Evolutionary conservation across 176 grass and related monocot genomes (phyloP).

Genomic region (Stipa capillata): DNA sequence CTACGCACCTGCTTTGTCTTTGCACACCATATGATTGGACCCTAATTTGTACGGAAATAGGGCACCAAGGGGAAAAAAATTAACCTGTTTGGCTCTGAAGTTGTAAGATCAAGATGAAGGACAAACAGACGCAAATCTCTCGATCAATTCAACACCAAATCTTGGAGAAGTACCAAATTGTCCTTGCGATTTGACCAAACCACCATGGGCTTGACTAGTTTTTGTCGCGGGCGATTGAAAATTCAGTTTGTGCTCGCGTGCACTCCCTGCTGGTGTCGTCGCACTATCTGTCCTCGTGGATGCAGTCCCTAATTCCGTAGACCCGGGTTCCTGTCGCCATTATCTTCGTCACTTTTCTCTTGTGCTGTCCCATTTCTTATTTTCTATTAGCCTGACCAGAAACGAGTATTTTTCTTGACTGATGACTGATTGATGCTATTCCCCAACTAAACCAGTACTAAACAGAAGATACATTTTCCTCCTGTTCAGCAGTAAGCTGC

Average conservation of each 20-base stretch:
- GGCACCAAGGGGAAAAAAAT: too few species aligned
- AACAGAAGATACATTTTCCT: neutral
- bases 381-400: neutral
- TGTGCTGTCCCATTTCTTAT: neutral
- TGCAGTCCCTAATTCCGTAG: neutral
- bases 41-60: too few species aligned
- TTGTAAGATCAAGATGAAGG: too few species aligned
- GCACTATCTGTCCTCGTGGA: neutral
- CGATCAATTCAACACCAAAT: too few species aligned
- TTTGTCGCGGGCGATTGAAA: neutral
- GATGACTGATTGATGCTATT: neutral
- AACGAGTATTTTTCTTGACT: constrained; percentile 3
- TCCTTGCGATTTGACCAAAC: constrained; percentile 10
- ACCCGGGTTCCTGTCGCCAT: constrained; percentile 14
- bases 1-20: too few species aligned
- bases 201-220: neutral
- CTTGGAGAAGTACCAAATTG: too few species aligned
- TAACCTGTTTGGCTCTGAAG: too few species aligned
- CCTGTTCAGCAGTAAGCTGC: neutral
- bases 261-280: constrained; percentile 1
- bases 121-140: too few species aligned
- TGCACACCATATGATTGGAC: too few species aligned
- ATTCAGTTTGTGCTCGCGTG: constrained; percentile 35
- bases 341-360: neutral
- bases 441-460: neutral